Evolutionary conservation across 78 protist genomes (phyloP).

Genomic region (slime mould (Dictyostelium discoideum)): DNA sequence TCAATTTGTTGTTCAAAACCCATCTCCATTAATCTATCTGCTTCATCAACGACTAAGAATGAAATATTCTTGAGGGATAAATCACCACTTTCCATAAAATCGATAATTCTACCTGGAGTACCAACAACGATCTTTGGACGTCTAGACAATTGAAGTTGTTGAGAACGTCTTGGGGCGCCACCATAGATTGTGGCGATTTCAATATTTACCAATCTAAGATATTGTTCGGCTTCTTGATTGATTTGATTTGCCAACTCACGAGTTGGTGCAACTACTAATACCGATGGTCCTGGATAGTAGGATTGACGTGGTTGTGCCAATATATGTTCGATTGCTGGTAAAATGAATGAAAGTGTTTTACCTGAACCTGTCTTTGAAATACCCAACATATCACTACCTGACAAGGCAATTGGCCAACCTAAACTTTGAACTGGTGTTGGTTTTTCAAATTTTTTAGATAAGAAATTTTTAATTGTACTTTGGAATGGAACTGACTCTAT

Average conservation of each 20-base stretch:
- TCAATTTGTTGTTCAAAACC: constrained; percentile 96
- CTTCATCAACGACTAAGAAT: constrained; percentile 98
- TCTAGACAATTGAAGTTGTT: constrained; percentile 89
- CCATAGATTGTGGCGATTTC: constrained; percentile 6
- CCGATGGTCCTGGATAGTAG: constrained; percentile 28
- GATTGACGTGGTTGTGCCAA: constrained; percentile 85
- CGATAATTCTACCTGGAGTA: constrained; percentile 99
- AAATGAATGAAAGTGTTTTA: constrained; percentile 95
- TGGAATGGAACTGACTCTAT: constrained; percentile 4
- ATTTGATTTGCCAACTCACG: constrained; percentile 96
- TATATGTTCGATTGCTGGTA: constrained; percentile 95
- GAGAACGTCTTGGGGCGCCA: constrained; percentile 60
- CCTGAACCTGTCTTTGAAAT: constrained; percentile 98
- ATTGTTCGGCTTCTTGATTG: constrained; percentile 73
- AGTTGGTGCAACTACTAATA: constrained; percentile 95
- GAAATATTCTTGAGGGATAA: constrained; percentile 89
- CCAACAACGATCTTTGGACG: constrained; percentile 95
- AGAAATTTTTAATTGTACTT: neutral
- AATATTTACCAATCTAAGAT: neutral
- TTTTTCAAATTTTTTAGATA: neutral
- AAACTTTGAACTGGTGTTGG: constrained; percentile 66
- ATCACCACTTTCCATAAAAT: constrained; percentile 87
- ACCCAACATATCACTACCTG: constrained; percentile 93
- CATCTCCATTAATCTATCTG: constrained; percentile 99
- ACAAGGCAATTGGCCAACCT: constrained; percentile 85